Evolutionary conservation across 75 land plant genomes (phyloP).

Genomic region (Sequoia sempervirens): DNA sequence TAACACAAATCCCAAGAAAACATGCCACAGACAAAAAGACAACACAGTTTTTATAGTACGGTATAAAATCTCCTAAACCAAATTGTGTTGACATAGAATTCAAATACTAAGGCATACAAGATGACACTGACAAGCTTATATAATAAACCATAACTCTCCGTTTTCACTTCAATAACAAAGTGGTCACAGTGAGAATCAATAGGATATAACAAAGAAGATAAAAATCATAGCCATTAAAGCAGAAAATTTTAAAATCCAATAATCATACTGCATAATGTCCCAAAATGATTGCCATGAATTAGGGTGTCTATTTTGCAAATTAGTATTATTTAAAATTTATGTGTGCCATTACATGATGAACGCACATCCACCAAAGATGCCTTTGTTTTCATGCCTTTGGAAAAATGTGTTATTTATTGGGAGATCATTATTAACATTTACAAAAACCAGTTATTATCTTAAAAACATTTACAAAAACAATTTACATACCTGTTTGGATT

Average conservation of each 20-base stretch:
- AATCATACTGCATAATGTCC: background rate
- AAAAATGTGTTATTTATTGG: background rate
- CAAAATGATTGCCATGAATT: background rate
- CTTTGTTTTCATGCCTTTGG: background rate
- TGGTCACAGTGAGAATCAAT: background rate
- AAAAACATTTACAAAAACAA: background rate
- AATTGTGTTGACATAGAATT: background rate
- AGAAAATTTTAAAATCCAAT: background rate
- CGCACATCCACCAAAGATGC: background rate
- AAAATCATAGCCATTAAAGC: background rate
- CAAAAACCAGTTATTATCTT: background rate
- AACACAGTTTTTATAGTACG: background rate
- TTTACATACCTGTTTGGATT: conserved; percentile 49
- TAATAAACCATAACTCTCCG: background rate
- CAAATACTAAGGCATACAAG: background rate
- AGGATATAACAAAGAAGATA: background rate
- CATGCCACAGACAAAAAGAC: background rate
- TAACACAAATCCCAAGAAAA: conserved; percentile 1
- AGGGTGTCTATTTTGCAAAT: background rate
- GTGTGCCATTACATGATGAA: background rate
- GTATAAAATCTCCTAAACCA: background rate
- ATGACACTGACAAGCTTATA: background rate
- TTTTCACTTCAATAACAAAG: background rate
- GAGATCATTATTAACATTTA: background rate
- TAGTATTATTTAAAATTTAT: background rate